A percentile compares a stretch with the other conserved stretches of the same genome.
Evolutionary conservation across 2,329 filamentous ascomycete species (phyloP).

Genomic region (Trichoderma breve): DNA sequence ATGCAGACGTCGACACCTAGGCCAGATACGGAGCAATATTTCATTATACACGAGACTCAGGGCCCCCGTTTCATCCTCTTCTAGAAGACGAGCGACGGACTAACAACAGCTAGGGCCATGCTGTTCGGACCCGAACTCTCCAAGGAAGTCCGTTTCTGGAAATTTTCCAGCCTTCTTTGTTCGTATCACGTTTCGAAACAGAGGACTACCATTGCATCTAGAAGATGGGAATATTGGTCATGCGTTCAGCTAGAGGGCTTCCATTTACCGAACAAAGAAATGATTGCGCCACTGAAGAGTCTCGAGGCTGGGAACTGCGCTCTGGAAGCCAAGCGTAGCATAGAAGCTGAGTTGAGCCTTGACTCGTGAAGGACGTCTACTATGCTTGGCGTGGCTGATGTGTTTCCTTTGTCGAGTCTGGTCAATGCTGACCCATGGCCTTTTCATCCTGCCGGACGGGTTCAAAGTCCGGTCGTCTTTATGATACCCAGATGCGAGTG

Average conservation of each 20-base stretch:
- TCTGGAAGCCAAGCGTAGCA: neutral
- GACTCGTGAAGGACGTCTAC: neutral
- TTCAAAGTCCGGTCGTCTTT: neutral
- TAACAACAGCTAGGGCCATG: neutral
- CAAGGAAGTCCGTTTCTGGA: conserved; percentile 1
- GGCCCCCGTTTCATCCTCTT: conserved; percentile 9
- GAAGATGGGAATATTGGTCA: neutral
- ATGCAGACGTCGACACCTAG: conserved; percentile 17
- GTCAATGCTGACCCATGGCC: neutral
- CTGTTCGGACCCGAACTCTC: neutral
- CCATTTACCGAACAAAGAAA: neutral
- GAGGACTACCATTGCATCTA: neutral
- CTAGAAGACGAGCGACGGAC: neutral
- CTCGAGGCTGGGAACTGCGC: neutral
- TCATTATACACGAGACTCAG: neutral
- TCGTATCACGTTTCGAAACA: conserved; percentile 9
- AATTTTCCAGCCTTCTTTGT: neutral
- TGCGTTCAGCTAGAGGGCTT: neutral
- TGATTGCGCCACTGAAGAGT: neutral
- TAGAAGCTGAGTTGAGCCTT: neutral
- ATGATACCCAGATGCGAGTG: neutral
- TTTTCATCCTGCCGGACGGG: neutral
- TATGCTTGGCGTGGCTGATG: neutral
- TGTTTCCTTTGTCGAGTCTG: neutral
- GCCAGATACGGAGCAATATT: neutral